Evolutionary conservation across 371 early-diverging fungal species (phyloP).

Genomic region (Lichtheimia corymbifera): DNA sequence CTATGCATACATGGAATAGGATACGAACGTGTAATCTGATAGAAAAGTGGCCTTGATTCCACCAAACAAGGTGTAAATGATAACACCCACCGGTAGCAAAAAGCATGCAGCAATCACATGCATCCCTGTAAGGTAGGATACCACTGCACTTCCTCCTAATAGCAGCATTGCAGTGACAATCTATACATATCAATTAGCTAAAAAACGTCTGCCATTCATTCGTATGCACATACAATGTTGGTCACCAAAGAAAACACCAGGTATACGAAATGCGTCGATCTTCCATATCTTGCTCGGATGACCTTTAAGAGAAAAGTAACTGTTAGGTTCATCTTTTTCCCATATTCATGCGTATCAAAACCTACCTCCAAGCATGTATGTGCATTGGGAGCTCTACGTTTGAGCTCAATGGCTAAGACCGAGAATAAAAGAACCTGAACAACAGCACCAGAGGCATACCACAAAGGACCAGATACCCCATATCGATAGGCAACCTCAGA

Average conservation of each 20-base stretch:
- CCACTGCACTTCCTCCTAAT: conserved; percentile 70
- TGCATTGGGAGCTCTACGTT: conserved; percentile 69
- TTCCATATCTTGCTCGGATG: conserved; percentile 65
- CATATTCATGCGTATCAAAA: too few relatives aligned
- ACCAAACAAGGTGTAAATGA: conserved; percentile 66
- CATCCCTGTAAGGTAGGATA: conserved; percentile 69
- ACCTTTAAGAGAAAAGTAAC: conserved; percentile 19
- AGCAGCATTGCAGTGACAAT: conserved; percentile 73
- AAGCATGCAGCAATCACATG: conserved; percentile 66
- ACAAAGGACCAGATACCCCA: conserved; percentile 64
- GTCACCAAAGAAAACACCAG: conserved; percentile 58
- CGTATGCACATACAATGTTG: conserved; percentile 32
- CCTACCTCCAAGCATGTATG: conserved; percentile 67
- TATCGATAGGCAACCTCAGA: conserved; percentile 71
- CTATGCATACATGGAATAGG: neutral
- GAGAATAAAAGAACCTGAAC: conserved; percentile 73
- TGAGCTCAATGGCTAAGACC: conserved; percentile 69
- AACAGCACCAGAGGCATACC: conserved; percentile 72
- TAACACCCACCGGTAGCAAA: conserved; percentile 68
- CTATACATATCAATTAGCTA: conserved; percentile 8
- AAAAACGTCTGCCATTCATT: neutral
- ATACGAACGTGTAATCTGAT: conserved; percentile 58
- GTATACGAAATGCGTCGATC: conserved; percentile 59
- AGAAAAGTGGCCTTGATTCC: conserved; percentile 75
- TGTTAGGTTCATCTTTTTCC: neutral